A percentile compares a stretch with the other conserved stretches of the same genome.
Conservation (phyloP, 345 rosid genomes). For the Rhodamnia argentea region DNA sequence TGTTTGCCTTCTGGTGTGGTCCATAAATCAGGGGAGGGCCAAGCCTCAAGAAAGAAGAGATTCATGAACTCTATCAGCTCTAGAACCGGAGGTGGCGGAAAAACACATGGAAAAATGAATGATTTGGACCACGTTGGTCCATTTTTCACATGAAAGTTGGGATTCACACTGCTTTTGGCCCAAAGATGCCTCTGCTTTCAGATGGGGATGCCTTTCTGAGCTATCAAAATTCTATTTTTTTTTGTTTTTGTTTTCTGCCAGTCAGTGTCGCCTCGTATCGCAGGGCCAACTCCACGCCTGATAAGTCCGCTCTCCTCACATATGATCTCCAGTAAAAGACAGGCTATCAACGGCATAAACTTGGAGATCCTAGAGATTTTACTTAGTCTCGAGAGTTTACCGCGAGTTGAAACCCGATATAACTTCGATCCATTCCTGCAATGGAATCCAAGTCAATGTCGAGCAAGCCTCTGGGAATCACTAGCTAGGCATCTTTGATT, state of each 20-base stretch:
- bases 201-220: background rate
- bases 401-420: background rate
- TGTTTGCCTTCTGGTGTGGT: background rate
- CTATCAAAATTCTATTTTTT: background rate
- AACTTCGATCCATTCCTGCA: background rate
- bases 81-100: background rate
- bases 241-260: background rate
- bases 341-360: background rate
- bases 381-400: background rate
- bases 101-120: background rate
- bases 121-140: background rate
- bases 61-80: background rate
- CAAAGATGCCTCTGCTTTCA: background rate
- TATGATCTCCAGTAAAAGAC: background rate
- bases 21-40: background rate
- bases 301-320: background rate
- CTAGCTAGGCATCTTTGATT: background rate
- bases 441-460: background rate
- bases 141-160: background rate
- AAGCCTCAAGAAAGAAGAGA: background rate
- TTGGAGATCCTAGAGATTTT: background rate
- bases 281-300: background rate
- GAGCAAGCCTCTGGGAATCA: background rate
- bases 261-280: background rate
- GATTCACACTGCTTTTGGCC: background rate